These are phyloP conservation scores for Acorus calamus DNA, from an alignment of 106 monocot species.

Conservation along the genomic window DNA sequence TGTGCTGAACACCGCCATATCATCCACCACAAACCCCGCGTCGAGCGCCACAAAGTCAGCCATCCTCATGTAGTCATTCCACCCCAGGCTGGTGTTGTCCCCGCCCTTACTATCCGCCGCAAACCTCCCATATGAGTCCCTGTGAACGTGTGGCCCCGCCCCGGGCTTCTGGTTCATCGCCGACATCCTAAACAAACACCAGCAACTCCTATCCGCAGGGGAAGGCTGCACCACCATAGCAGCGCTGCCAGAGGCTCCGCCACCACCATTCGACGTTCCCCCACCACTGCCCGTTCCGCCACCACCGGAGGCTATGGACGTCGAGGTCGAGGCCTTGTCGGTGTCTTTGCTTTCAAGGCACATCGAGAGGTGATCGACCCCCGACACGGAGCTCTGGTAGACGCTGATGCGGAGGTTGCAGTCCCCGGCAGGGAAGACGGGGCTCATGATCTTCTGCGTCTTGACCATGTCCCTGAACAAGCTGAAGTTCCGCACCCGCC, in stretches of 20 bases:
- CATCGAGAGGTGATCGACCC: constrained; percentile 67
- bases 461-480: constrained; percentile 79
- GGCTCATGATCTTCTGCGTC: constrained; percentile 93
- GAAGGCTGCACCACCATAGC: not conserved
- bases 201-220: constrained; percentile 63
- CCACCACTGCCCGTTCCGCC: no score
- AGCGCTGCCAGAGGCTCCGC: no score
- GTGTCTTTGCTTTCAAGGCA: constrained; percentile 93
- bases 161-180: constrained; percentile 63
- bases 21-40: constrained; percentile 53
- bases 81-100: constrained; percentile 83
- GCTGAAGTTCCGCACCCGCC: constrained; percentile 74
- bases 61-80: constrained; percentile 92
- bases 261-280: no score
- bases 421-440: constrained; percentile 73
- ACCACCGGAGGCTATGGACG: no score
- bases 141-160: constrained; percentile 36
- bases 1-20: constrained; percentile 59
- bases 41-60: constrained; percentile 49
- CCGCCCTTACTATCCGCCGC: constrained; percentile 72
- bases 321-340: constrained; percentile 23
- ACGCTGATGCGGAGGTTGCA: constrained; percentile 83
- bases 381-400: constrained; percentile 67
- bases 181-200: constrained; percentile 90
- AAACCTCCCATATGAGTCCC: constrained; percentile 88